phyloP scores from a whole-genome alignment of 2,329 filamentous ascomycete genomes.

The Aspergillus spinulosporus region DNA sequence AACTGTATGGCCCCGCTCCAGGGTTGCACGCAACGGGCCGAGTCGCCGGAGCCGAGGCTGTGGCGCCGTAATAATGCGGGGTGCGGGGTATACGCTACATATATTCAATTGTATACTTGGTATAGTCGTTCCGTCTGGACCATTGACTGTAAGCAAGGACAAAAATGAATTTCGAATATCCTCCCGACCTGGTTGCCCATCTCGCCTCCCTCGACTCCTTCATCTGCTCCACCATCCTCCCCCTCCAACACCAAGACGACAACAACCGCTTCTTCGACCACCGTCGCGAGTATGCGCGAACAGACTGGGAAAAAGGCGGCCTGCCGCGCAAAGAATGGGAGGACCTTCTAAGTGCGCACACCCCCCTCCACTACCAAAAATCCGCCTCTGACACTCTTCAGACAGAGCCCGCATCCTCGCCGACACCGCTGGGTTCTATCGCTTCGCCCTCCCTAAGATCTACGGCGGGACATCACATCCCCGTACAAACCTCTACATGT shows the following conservation, averaged over 20 bases:
- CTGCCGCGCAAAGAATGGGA: slow-evolving; percentile 63
- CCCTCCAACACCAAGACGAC: slow-evolving; percentile 52
- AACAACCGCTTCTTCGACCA: slow-evolving; percentile 68
- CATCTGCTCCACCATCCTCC: slow-evolving; percentile 51
- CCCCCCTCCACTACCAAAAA: neutral
- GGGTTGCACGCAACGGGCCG: neutral
- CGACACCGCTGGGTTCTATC: slow-evolving; percentile 62
- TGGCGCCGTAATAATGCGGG: neutral
- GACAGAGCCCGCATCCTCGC: slow-evolving; percentile 51
- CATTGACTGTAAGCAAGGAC: neutral
- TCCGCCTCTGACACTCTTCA: slow-evolving; percentile 3
- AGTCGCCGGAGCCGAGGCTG: neutral
- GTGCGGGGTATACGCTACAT: neutral
- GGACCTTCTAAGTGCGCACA: slow-evolving; percentile 34
- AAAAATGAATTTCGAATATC: slow-evolving; percentile 59
- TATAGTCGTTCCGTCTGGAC: too few relatives aligned
- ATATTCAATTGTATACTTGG: too few relatives aligned
- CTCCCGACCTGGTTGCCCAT: slow-evolving; percentile 51
- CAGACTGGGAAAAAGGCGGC: slow-evolving; percentile 60
- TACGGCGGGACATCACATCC: slow-evolving; percentile 51
- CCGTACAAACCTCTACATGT: slow-evolving; percentile 63
- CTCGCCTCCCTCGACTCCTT: slow-evolving; percentile 57
- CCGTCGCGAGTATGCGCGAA: slow-evolving; percentile 62
- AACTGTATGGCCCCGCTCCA: too few relatives aligned
- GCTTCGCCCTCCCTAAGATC: slow-evolving; percentile 57